These are phyloP conservation scores for Verticillium alfalfae DNA, from an alignment of 2,329 filamentous ascomycete genomes.

Conservation along the genomic window DNA sequence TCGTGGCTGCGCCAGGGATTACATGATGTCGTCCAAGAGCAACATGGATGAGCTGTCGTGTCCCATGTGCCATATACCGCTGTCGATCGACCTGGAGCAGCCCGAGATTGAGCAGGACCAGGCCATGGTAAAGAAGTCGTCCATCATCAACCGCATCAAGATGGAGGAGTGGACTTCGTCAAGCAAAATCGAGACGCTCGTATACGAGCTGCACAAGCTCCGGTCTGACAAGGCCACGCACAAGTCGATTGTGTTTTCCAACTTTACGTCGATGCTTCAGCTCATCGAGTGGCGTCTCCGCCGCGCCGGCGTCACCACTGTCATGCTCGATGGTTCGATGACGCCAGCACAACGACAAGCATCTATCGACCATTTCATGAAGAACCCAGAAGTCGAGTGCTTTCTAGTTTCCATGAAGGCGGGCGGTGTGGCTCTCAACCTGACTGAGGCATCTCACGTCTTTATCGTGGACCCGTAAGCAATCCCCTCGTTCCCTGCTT, in stretches of 20 bases:
- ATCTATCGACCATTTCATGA: slow-evolving; percentile 96
- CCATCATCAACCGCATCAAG: slow-evolving; percentile 97
- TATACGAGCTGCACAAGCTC: slow-evolving; percentile 89
- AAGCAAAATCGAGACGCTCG: slow-evolving; percentile 94
- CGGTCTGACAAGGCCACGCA: slow-evolving; percentile 88
- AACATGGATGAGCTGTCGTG: slow-evolving; percentile 63
- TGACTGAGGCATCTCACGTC: slow-evolving; percentile 90
- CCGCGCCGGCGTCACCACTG: slow-evolving; percentile 93
- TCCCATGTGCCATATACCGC: slow-evolving; percentile 82
- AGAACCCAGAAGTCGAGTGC: slow-evolving; percentile 85
- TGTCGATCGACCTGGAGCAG: slow-evolving; percentile 90
- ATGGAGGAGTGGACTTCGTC: slow-evolving; percentile 99
- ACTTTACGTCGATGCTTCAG: slow-evolving; percentile 96
- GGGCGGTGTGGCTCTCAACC: slow-evolving; percentile 88
- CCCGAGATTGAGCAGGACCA: slow-evolving; percentile 93
- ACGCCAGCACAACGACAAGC: slow-evolving; percentile 87
- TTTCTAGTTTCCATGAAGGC: slow-evolving; percentile 96
- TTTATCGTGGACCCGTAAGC: slow-evolving; percentile 95
- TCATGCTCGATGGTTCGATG: slow-evolving; percentile 98
- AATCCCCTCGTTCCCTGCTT: not conserved
- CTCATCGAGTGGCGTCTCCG: slow-evolving; percentile 95
- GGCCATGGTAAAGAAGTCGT: slow-evolving; percentile 81
- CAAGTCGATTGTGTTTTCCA: slow-evolving; percentile 96
- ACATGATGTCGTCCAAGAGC: slow-evolving; percentile 63
- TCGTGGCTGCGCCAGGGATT: slow-evolving; percentile 33